Conservation (phyloP, 2,329 filamentous ascomycete genomes). For the Beauveria asiatica region DNA sequence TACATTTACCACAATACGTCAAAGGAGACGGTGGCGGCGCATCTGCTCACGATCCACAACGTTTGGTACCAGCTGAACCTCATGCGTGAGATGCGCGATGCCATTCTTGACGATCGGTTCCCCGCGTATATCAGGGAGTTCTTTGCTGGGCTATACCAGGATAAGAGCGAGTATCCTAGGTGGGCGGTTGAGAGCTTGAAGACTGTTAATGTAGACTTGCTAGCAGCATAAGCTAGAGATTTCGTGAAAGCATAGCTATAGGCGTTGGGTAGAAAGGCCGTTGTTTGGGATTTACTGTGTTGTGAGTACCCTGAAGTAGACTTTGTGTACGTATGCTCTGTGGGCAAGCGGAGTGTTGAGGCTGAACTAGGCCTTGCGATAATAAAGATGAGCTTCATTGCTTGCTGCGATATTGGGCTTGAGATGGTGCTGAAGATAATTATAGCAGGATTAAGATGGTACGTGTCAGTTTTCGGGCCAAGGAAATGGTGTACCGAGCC, state of each 20-base stretch:
- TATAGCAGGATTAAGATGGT: too few relatives aligned
- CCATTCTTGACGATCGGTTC: slow-evolving; percentile 74
- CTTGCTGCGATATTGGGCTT: too few relatives aligned
- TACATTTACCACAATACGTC: slow-evolving; percentile 86
- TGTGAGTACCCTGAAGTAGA: neutral
- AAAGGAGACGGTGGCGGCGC: slow-evolving; percentile 90
- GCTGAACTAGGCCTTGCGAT: too few relatives aligned
- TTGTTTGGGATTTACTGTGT: neutral
- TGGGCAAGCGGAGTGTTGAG: too few relatives aligned
- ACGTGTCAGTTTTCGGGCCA: too few relatives aligned
- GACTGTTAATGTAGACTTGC: slow-evolving; percentile 66
- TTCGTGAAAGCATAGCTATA: neutral
- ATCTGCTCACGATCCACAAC: slow-evolving; percentile 85
- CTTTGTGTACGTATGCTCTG: too few relatives aligned
- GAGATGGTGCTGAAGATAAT: too few relatives aligned
- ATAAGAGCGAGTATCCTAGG: slow-evolving; percentile 58
- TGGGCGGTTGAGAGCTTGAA: slow-evolving; percentile 80
- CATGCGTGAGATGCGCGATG: slow-evolving; percentile 66
- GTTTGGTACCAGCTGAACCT: slow-evolving; percentile 84
- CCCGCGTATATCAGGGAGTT: slow-evolving; percentile 71
- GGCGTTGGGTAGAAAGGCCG: neutral
- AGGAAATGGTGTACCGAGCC: too few relatives aligned
- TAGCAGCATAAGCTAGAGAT: neutral
- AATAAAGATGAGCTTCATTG: too few relatives aligned
- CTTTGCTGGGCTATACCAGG: slow-evolving; percentile 62